A percentile compares a stretch with the other conserved stretches of the same genome.
phyloP scores from a whole-genome alignment of 306 rosid genomes.

The Fragaria ananassa region DNA sequence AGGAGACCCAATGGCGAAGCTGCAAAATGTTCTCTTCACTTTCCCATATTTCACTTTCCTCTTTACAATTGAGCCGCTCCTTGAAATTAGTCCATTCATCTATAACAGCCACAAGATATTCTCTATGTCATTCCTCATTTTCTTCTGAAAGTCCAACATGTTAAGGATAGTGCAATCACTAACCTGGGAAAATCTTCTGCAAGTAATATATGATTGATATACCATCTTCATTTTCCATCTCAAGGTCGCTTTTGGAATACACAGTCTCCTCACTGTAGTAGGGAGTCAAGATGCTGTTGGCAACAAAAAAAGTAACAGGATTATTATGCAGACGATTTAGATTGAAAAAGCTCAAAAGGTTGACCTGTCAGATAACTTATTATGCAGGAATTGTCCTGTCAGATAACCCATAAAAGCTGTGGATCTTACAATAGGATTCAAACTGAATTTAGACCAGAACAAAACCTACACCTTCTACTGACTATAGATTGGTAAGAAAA shows the following conservation, averaged over 20 bases:
- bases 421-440: background rate
- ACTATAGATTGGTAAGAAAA: background rate
- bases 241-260: constrained; percentile 88
- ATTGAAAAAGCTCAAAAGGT: constrained; percentile 15
- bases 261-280: constrained; percentile 98
- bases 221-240: constrained; percentile 97
- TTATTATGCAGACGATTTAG: background rate
- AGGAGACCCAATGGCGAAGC: constrained; percentile 94
- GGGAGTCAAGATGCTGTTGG: constrained; percentile 86
- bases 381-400: background rate
- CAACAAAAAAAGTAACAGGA: constrained; percentile 18
- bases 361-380: background rate
- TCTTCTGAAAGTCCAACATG: constrained; percentile 23
- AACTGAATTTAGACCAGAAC: background rate
- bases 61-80: constrained; percentile 88
- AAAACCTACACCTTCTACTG: background rate
- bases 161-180: constrained; percentile 30
- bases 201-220: constrained; percentile 86
- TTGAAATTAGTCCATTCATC: constrained; percentile 98
- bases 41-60: constrained; percentile 77
- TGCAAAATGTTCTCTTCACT: constrained; percentile 81
- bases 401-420: background rate
- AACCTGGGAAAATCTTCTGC: constrained; percentile 96
- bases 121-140: constrained; percentile 9
- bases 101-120: constrained; percentile 30